A percentile compares a stretch with the other conserved stretches of the same genome.
Evolutionary conservation across 2,329 filamentous ascomycete genomes (phyloP).

Genomic region (Cercospora sojina): DNA sequence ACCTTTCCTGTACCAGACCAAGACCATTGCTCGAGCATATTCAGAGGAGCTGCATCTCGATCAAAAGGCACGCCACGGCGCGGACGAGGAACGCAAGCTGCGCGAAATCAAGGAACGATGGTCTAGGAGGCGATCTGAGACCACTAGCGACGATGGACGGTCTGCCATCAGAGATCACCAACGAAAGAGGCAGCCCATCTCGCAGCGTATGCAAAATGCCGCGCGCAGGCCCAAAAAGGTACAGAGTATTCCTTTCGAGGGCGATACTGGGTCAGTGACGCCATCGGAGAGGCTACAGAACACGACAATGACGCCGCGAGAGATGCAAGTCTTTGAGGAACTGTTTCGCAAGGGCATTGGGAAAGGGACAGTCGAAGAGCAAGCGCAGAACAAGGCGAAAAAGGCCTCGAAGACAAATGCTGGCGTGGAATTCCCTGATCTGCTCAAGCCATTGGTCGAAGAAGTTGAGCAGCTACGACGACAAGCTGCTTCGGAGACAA

Average conservation of each 20-base stretch:
- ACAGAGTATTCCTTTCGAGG: conserved; percentile 25
- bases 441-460: conserved; percentile 25
- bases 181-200: background rate
- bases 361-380: conserved; percentile 6
- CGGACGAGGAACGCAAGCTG: conserved; percentile 3
- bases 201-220: conserved; percentile 1
- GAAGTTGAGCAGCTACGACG: conserved; percentile 20
- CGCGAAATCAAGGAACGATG: conserved; percentile 11
- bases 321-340: conserved; percentile 24
- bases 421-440: conserved; percentile 20
- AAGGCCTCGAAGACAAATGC: background rate
- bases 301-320: conserved; percentile 27
- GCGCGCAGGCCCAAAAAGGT: background rate
- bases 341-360: conserved; percentile 20
- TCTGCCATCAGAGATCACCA: background rate
- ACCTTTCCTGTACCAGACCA: conserved; percentile 36
- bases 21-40: conserved; percentile 29
- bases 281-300: conserved; percentile 18
- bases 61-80: conserved; percentile 3
- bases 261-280: conserved; percentile 7
- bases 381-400: background rate
- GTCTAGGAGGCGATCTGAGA: background rate
- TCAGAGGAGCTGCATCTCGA: conserved; percentile 4
- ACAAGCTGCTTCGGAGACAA: background rate
- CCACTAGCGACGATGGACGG: background rate